These are phyloP conservation scores for Acanthamoeba triangularis DNA, from an alignment of 208 protist genomes.

Conservation along the genomic window DNA sequence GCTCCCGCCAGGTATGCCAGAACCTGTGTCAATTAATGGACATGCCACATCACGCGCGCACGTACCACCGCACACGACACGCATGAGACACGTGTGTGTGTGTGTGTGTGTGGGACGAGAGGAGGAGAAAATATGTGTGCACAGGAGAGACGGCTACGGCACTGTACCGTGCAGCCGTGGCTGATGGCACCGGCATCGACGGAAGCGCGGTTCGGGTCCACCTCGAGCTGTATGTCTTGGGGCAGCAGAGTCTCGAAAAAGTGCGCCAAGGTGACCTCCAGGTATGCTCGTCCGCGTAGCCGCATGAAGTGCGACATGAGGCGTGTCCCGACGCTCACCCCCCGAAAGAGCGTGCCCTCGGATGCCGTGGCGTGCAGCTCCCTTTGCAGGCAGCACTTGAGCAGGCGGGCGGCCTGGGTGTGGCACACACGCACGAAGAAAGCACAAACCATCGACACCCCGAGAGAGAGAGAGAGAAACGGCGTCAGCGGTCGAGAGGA, in stretches of 20 bases:
- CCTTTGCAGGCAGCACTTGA: neutral
- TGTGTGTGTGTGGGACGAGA: neutral
- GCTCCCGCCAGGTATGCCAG: neutral
- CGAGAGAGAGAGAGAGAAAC: no score
- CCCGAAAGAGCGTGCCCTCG: slow-evolving; percentile 60
- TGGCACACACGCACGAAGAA: no score
- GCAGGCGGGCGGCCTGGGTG: neutral
- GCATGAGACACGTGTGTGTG: neutral
- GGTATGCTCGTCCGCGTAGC: slow-evolving; percentile 22
- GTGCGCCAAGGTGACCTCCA: neutral
- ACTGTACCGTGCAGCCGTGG: neutral
- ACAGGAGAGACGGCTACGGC: neutral
- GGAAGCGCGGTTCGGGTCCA: neutral
- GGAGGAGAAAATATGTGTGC: neutral
- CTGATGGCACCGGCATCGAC: neutral
- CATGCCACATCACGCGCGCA: no score
- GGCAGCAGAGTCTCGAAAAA: neutral
- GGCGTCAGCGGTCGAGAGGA: no score
- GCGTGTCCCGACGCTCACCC: slow-evolving; percentile 25
- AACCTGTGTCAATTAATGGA: neutral
- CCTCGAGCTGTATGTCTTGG: slow-evolving; percentile 33
- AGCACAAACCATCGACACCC: neutral
- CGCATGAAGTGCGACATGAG: slow-evolving; percentile 65
- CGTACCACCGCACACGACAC: neutral
- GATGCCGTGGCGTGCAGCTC: slow-evolving; percentile 21